Evolutionary conservation across 2,329 filamentous ascomycete species (phyloP).

Genomic region (Aspergillus sp.): DNA sequence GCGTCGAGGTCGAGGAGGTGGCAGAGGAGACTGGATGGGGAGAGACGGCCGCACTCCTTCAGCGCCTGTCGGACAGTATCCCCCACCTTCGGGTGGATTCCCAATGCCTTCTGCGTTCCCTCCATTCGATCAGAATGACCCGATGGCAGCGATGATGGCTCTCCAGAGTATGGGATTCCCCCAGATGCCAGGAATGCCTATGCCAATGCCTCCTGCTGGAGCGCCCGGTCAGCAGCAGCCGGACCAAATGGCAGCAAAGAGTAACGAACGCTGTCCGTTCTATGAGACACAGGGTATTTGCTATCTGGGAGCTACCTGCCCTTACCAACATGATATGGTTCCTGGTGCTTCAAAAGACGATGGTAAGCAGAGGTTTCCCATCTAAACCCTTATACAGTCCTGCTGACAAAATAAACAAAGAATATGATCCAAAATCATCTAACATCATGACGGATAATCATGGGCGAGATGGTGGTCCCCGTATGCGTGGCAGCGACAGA

Average conservation of each 20-base stretch:
- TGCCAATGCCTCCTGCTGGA: conserved; percentile 33
- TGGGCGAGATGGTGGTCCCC: conserved; percentile 12
- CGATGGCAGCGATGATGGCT: conserved; percentile 50
- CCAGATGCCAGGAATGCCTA: conserved; percentile 43
- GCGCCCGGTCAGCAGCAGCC: conserved; percentile 19
- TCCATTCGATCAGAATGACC: conserved; percentile 52
- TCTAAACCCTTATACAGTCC: background rate
- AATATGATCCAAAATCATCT: conserved; percentile 53
- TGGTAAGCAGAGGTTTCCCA: conserved; percentile 18
- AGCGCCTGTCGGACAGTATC: conserved; percentile 21
- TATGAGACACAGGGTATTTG: conserved; percentile 59
- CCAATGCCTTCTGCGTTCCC: conserved; percentile 44
- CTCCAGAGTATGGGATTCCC: conserved; percentile 51
- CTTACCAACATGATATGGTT: conserved; percentile 52
- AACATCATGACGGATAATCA: conserved; percentile 32
- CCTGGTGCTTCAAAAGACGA: conserved; percentile 34
- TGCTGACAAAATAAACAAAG: conserved; percentile 17
- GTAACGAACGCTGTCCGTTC: conserved; percentile 47
- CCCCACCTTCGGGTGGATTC: conserved; percentile 25
- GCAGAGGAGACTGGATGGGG: conserved; percentile 39
- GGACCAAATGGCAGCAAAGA: conserved; percentile 26
- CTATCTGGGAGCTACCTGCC: conserved; percentile 51
- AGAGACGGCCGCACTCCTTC: conserved; percentile 20
- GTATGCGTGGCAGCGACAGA: conserved; percentile 24
- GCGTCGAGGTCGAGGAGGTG: conserved; percentile 35